Evolutionary conservation across 768 basidiomycete genomes (phyloP).

Genomic region (Pleurotus tuber-regium): DNA sequence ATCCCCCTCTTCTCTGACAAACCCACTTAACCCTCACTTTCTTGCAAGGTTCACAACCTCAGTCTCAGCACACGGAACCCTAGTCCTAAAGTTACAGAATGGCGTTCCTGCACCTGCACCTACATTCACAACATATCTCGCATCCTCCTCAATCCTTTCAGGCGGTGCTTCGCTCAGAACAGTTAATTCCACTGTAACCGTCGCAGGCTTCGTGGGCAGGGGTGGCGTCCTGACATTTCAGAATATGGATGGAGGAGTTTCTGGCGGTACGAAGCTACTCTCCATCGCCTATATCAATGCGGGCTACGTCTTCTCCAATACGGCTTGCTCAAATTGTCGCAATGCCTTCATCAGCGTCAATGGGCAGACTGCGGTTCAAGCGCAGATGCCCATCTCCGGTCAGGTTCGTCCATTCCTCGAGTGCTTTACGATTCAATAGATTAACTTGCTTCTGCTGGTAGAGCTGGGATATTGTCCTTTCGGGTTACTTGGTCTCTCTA

Average conservation of each 20-base stretch:
- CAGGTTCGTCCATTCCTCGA: slow-evolving; percentile 30
- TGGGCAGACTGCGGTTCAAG: slow-evolving; percentile 38
- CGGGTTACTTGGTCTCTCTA: slow-evolving; percentile 39
- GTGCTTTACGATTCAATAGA: not conserved
- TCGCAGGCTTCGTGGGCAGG: slow-evolving; percentile 40
- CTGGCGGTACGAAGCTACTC: slow-evolving; percentile 41
- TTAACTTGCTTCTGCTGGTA: slow-evolving; percentile 13
- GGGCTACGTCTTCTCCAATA: slow-evolving; percentile 40
- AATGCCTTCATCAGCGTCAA: slow-evolving; percentile 46
- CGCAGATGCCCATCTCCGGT: slow-evolving; percentile 45
- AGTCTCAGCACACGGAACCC: slow-evolving; percentile 30
- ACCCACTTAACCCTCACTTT: not conserved
- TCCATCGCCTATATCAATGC: slow-evolving; percentile 48
- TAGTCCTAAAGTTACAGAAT: slow-evolving; percentile 36
- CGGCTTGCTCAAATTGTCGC: slow-evolving; percentile 47
- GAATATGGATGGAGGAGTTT: slow-evolving; percentile 36
- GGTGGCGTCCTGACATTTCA: slow-evolving; percentile 39
- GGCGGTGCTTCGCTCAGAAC: slow-evolving; percentile 36
- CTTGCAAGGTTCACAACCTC: slow-evolving; percentile 31
- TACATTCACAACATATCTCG: slow-evolving; percentile 33
- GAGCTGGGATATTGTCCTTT: slow-evolving; percentile 45
- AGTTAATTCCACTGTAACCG: slow-evolving; percentile 33
- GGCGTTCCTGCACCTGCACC: slow-evolving; percentile 24
- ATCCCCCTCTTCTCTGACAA: not conserved
- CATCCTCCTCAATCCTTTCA: slow-evolving; percentile 29